These are phyloP conservation scores for Microbotryum saponariae DNA, from an alignment of 1,284 basidiomycete genomes.

Conservation along the genomic window DNA sequence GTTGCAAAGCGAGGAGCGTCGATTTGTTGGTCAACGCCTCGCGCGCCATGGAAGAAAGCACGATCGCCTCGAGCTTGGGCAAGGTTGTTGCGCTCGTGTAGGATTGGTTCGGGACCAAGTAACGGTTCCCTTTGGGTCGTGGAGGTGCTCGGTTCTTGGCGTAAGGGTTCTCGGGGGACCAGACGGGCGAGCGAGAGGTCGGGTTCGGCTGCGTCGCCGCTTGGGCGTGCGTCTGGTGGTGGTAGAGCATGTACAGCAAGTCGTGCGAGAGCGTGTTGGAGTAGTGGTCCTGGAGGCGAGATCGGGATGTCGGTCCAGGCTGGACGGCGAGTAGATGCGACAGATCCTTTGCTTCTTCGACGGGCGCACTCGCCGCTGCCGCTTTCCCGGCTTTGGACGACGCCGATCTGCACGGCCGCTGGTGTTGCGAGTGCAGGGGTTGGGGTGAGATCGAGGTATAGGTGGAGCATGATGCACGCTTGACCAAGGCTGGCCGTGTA, in stretches of 20 bases:
- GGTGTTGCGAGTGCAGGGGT: too few species aligned
- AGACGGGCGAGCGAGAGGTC: slow-evolving; percentile 50
- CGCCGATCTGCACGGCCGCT: too few species aligned
- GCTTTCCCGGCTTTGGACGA: too few species aligned
- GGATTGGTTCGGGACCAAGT: slow-evolving; percentile 58
- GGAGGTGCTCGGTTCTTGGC: slow-evolving; percentile 60
- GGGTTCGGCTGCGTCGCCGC: slow-evolving; percentile 39
- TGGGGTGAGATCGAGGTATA: too few species aligned
- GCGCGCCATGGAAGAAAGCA: slow-evolving; percentile 76
- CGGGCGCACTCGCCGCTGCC: too few species aligned
- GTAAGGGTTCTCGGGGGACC: slow-evolving; percentile 73
- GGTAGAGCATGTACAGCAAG: slow-evolving; percentile 91
- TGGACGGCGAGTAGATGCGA: too few species aligned
- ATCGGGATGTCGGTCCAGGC: slow-evolving; percentile 53
- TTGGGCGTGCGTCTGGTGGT: slow-evolving; percentile 51
- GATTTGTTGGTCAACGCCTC: slow-evolving; percentile 56
- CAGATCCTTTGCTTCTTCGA: too few species aligned
- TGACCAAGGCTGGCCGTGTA: too few species aligned
- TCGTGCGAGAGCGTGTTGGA: slow-evolving; percentile 71
- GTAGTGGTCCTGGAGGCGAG: slow-evolving; percentile 78
- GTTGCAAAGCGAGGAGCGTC: slow-evolving; percentile 72
- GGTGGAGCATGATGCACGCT: too few species aligned
- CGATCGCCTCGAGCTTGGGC: slow-evolving; percentile 70
- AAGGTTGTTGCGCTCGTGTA: slow-evolving; percentile 57
- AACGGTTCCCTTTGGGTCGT: slow-evolving; percentile 61